These are phyloP conservation scores for Syncephalastrum racemosum DNA, from an alignment of 371 early-diverging fungal genomes.

Conservation along the genomic window DNA sequence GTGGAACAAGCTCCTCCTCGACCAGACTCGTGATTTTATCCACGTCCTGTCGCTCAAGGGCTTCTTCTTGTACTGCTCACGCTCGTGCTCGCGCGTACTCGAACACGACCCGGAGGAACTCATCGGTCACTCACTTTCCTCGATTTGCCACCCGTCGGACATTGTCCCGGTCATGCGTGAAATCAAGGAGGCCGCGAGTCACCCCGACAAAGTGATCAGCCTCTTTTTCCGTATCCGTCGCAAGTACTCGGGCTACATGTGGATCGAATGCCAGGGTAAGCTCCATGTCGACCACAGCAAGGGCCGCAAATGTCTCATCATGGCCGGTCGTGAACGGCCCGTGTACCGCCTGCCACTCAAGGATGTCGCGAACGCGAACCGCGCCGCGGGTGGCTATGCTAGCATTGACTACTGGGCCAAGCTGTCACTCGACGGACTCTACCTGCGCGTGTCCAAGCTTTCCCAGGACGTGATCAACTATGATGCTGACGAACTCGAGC, in stretches of 20 bases:
- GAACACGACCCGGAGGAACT: slow-evolving; percentile 54
- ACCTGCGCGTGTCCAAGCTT: slow-evolving; percentile 46
- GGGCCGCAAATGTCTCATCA: slow-evolving; percentile 61
- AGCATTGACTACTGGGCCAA: slow-evolving; percentile 62
- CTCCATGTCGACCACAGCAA: slow-evolving; percentile 53
- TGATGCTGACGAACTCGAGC: slow-evolving; percentile 43
- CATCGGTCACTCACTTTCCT: slow-evolving; percentile 48
- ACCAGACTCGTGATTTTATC: slow-evolving; percentile 49
- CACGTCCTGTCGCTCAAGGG: slow-evolving; percentile 64
- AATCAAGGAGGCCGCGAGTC: slow-evolving; percentile 41
- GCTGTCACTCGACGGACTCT: slow-evolving; percentile 57
- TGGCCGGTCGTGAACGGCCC: slow-evolving; percentile 54
- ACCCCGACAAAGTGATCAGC: slow-evolving; percentile 39
- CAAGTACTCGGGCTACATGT: slow-evolving; percentile 59
- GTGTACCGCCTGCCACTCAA: slow-evolving; percentile 36
- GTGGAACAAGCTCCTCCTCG: slow-evolving; percentile 28
- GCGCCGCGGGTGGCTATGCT: not conserved
- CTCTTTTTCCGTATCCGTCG: slow-evolving; percentile 58
- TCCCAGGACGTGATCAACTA: slow-evolving; percentile 42
- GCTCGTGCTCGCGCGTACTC: slow-evolving; percentile 33
- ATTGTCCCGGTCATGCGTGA: slow-evolving; percentile 65
- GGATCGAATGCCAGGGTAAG: slow-evolving; percentile 62
- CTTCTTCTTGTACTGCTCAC: slow-evolving; percentile 56
- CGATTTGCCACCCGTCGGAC: slow-evolving; percentile 66
- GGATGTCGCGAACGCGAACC: slow-evolving; percentile 7